Conservation (phyloP, 495 filamentous ascomycete genomes). For the Cenococcum geophilum region DNA sequence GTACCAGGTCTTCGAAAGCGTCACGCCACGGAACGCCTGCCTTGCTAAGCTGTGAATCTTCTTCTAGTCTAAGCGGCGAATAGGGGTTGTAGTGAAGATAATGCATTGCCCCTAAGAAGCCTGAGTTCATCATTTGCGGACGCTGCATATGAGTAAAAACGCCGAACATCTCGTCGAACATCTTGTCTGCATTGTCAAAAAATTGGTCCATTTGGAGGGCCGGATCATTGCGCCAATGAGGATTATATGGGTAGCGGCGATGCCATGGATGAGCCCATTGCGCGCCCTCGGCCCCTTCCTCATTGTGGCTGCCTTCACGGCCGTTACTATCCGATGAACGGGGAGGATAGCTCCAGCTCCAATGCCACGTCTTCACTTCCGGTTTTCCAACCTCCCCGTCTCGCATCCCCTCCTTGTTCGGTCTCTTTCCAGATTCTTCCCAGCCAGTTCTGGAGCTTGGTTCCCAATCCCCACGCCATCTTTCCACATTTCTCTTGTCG, state of each 20-base stretch:
- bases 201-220: neutral
- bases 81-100: slow-evolving; percentile 6
- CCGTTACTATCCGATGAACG: neutral
- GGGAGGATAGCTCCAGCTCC: slow-evolving; percentile 11
- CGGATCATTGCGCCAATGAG: neutral
- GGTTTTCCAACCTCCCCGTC: neutral
- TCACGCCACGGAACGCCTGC: slow-evolving; percentile 20
- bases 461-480: neutral
- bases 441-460: neutral
- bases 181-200: slow-evolving; percentile 13
- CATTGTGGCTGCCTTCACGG: neutral
- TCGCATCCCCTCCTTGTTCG: neutral
- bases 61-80: slow-evolving; percentile 20
- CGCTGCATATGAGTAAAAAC: neutral
- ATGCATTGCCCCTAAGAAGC: neutral
- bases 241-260: neutral
- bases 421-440: neutral
- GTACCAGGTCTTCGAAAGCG: slow-evolving; percentile 27
- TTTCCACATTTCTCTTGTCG: neutral
- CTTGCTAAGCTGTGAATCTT: slow-evolving; percentile 2
- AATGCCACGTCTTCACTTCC: slow-evolving; percentile 3
- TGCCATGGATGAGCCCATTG: neutral
- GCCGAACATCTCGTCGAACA: slow-evolving; percentile 1
- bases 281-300: neutral
- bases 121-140: neutral